These are phyloP conservation scores for Ceratobasidium sp. DNA, from an alignment of 1,284 basidiomycete genomes.

Conservation along the genomic window DNA sequence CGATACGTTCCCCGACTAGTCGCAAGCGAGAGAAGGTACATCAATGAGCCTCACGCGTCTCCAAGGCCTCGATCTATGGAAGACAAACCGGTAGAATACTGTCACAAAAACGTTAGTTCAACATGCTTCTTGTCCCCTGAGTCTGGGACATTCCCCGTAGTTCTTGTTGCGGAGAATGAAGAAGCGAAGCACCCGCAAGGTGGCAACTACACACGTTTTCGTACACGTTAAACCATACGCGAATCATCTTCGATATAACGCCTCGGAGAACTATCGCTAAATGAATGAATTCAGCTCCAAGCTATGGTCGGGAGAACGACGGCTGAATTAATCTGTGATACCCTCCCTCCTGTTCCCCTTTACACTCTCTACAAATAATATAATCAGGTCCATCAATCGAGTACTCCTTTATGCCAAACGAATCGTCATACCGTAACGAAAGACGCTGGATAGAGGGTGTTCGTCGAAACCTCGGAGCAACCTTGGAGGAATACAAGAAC, in stretches of 20 bases:
- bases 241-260: constrained; percentile 18
- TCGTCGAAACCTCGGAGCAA: constrained; percentile 34
- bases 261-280: constrained; percentile 7
- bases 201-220: neutral
- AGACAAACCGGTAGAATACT: no score
- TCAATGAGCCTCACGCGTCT: no score
- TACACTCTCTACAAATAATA: no score
- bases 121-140: no score
- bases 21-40: no score
- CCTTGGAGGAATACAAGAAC: constrained; percentile 18
- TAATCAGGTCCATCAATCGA: neutral
- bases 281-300: neutral
- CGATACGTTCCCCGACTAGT: no score
- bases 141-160: no score
- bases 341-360: no score
- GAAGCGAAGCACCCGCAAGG: neutral
- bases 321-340: constrained; percentile 11
- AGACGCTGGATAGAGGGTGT: constrained; percentile 13
- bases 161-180: no score
- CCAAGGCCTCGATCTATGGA: no score
- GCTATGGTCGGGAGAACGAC: constrained; percentile 18
- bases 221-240: constrained; percentile 1
- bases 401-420: neutral
- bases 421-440: constrained; percentile 3
- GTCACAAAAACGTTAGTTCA: no score